phyloP scores from a whole-genome alignment of 139 green algal genomes.

The Auxenochlorella pyrenoidosa region DNA sequence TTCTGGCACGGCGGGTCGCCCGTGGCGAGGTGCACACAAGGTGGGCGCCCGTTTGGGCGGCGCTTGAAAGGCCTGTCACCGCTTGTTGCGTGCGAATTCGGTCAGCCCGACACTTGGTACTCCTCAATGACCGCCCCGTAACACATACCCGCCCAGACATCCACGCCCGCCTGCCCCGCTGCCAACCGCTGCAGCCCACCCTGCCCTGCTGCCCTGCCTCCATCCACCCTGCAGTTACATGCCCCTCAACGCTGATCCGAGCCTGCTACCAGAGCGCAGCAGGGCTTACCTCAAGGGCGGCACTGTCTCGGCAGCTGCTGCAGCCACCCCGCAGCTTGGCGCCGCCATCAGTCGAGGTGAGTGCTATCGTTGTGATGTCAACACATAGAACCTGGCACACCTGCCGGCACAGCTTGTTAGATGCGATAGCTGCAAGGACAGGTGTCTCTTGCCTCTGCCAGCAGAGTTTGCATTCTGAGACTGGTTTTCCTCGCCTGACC shows the following conservation, averaged over 20 bases:
- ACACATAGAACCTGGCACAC: not conserved
- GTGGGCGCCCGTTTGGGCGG: not conserved
- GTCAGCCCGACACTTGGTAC: too few species aligned
- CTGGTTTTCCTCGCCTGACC: not conserved
- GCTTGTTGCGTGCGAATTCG: too few species aligned
- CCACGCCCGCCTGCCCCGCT: not conserved
- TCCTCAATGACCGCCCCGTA: too few species aligned
- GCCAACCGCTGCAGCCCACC: too few species aligned
- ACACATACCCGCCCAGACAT: not conserved
- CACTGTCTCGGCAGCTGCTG: not conserved
- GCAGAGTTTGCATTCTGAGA: not conserved
- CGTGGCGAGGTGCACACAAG: not conserved
- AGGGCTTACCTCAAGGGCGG: not conserved
- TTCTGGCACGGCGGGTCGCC: not conserved
- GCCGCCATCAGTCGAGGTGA: not conserved
- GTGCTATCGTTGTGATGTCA: not conserved
- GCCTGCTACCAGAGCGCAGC: not conserved
- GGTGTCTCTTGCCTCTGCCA: too few species aligned
- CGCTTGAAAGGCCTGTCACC: too few species aligned
- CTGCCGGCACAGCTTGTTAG: not conserved
- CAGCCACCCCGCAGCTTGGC: not conserved
- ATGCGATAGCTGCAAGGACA: not conserved
- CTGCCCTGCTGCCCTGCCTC: not conserved
- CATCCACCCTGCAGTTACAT: not conserved
- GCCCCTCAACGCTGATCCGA: constrained; percentile 1